Conservation (phyloP, 805 yeast genomes). For the Ogataea neopini region DNA sequence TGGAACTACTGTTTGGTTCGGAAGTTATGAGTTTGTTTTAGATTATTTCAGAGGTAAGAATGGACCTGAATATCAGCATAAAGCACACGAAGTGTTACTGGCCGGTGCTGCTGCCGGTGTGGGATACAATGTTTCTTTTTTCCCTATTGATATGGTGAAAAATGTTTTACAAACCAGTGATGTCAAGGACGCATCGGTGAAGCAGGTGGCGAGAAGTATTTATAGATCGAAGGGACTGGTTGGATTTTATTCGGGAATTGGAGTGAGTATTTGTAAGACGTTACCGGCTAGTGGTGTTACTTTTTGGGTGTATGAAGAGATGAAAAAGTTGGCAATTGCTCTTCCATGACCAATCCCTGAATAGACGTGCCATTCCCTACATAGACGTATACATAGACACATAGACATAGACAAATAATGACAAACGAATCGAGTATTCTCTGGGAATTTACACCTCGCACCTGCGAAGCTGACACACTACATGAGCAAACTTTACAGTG, state of each 20-base stretch:
- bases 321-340: constrained; percentile 45
- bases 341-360: too few relatives aligned
- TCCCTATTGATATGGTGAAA: constrained; percentile 90
- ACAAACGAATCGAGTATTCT: too few relatives aligned
- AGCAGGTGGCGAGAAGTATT: constrained; percentile 41
- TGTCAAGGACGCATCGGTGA: constrained; percentile 29
- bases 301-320: constrained; percentile 73
- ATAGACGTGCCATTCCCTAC: too few relatives aligned
- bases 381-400: too few relatives aligned
- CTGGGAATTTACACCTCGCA: too few relatives aligned
- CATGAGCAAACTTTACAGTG: too few relatives aligned
- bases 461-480: too few relatives aligned
- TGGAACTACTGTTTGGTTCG: constrained; percentile 95
- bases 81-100: constrained; percentile 55
- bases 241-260: constrained; percentile 82
- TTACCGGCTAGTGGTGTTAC: constrained; percentile 90
- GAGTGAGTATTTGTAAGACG: constrained; percentile 77
- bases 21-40: constrained; percentile 69
- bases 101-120: constrained; percentile 91
- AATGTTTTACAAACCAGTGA: constrained; percentile 72
- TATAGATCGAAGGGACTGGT: constrained; percentile 57
- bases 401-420: too few relatives aligned
- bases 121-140: constrained; percentile 73
- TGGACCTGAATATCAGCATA: constrained; percentile 29
- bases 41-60: constrained; percentile 36